Percentiles rank a stretch among this genome's conserved stretches.
phyloP scores from a whole-genome alignment of 257 asterid genomes.

The Petunia secreta region DNA sequence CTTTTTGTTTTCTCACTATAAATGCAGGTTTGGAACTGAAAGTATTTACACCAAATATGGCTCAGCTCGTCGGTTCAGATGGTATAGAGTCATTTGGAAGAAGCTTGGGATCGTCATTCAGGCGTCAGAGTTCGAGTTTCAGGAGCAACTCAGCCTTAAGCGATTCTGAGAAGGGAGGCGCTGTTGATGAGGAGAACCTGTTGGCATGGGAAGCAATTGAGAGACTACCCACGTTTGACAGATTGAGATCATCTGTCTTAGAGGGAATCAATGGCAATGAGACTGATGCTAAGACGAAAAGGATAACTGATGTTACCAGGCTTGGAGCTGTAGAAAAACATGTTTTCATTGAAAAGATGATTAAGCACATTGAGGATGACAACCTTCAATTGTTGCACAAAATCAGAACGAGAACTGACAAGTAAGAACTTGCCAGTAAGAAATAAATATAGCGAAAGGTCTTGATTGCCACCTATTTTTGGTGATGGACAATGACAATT shows the following conservation, averaged over 20 bases:
- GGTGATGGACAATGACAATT: slow-evolving; percentile 17
- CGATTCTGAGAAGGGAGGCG: background rate
- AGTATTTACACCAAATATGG: slow-evolving; percentile 30
- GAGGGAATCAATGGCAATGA: slow-evolving; percentile 35
- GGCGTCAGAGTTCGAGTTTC: slow-evolving; percentile 25
- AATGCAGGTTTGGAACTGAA: slow-evolving; percentile 17
- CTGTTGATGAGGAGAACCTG: slow-evolving; percentile 27
- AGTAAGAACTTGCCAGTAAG: slow-evolving; percentile 32
- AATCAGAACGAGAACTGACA: slow-evolving; percentile 52
- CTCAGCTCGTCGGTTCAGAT: slow-evolving; percentile 32
- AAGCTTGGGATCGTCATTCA: slow-evolving; percentile 34
- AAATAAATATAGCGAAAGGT: background rate
- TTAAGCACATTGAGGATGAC: slow-evolving; percentile 53
- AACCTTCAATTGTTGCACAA: slow-evolving; percentile 48
- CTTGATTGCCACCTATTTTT: background rate
- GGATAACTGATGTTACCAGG: slow-evolving; percentile 50
- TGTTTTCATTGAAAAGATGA: slow-evolving; percentile 51
- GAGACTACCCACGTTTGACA: slow-evolving; percentile 35
- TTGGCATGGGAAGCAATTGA: slow-evolving; percentile 41
- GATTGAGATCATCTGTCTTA: slow-evolving; percentile 35
- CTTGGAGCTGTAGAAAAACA: slow-evolving; percentile 47
- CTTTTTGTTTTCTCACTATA: background rate
- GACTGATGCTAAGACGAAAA: slow-evolving; percentile 30
- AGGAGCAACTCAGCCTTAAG: slow-evolving; percentile 27
- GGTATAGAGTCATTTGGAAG: slow-evolving; percentile 36